A percentile compares a stretch with the other conserved stretches of the same genome.
Evolutionary conservation across 2,329 filamentous ascomycete genomes (phyloP).

Genomic region (Penicillium sp.): DNA sequence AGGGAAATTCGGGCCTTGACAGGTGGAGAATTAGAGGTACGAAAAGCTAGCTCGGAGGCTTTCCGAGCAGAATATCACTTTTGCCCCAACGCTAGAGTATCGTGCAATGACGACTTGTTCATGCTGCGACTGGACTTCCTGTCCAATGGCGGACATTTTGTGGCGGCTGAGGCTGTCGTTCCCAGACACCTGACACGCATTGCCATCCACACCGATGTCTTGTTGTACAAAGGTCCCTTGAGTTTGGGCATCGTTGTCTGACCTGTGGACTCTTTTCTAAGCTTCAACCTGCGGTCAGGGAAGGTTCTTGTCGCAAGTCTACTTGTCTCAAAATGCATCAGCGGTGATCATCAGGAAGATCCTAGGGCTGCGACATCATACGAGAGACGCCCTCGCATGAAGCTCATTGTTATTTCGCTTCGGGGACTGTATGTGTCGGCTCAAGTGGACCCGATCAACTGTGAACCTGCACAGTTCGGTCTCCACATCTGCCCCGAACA

Average conservation of each 20-base stretch:
- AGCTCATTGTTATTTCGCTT: constrained; percentile 8
- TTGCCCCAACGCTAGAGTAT: no score
- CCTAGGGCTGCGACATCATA: constrained; percentile 8
- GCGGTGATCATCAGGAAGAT: constrained; percentile 1
- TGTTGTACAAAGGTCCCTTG: constrained; percentile 5
- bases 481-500: constrained; percentile 1
- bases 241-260: constrained; percentile 13
- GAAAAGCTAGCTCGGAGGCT: background rate
- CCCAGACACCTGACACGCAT: background rate
- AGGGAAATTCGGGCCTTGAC: constrained; percentile 14
- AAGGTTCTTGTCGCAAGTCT: constrained; percentile 7
- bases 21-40: constrained; percentile 3
- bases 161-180: no score
- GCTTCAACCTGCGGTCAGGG: constrained; percentile 17
- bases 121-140: no score
- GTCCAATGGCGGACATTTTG: no score
- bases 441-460: background rate
- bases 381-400: constrained; percentile 14
- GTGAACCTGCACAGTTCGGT: background rate
- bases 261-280: constrained; percentile 1
- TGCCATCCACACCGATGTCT: constrained; percentile 10
- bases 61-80: background rate
- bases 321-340: constrained; percentile 10
- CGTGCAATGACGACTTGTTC: no score
- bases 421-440: background rate